These are phyloP conservation scores for Rhododendron simsii DNA, from an alignment of 148 eudicot genomes.

Conservation along the genomic window DNA sequence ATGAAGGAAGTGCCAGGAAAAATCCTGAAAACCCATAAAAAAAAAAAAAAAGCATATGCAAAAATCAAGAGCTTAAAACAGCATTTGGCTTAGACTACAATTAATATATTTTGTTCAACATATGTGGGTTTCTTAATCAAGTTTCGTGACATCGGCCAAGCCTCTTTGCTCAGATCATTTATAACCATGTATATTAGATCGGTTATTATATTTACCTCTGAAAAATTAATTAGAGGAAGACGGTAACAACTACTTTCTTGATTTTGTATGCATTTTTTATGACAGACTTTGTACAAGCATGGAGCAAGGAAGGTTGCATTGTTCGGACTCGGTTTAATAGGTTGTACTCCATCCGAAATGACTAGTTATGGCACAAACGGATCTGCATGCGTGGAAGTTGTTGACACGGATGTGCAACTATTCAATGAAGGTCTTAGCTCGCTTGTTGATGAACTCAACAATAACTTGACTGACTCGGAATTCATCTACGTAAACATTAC, in stretches of 20 bases:
- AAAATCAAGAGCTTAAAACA: neutral
- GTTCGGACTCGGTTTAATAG: constrained; percentile 44
- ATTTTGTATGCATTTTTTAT: neutral
- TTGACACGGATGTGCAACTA: constrained; percentile 21
- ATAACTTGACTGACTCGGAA: constrained; percentile 20
- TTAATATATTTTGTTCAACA: neutral
- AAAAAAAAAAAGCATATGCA: neutral
- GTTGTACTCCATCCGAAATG: constrained; percentile 38
- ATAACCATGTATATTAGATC: neutral
- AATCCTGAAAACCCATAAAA: neutral
- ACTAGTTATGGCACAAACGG: neutral
- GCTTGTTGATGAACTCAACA: constrained; percentile 27
- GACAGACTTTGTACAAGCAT: constrained; percentile 24
- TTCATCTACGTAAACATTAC: constrained; percentile 42
- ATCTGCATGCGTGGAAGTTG: constrained; percentile 21
- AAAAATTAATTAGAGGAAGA: no score
- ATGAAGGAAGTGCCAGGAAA: neutral
- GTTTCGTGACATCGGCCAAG: neutral
- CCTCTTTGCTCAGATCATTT: neutral
- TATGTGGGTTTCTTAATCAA: neutral
- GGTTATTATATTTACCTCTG: neutral
- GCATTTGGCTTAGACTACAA: neutral
- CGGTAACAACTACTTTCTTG: neutral
- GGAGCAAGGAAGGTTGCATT: constrained; percentile 61
- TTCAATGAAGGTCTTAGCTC: constrained; percentile 32